These are phyloP conservation scores for Miamiensis avidus DNA, from an alignment of 169 alveolate genomes.

Conservation along the genomic window DNA sequence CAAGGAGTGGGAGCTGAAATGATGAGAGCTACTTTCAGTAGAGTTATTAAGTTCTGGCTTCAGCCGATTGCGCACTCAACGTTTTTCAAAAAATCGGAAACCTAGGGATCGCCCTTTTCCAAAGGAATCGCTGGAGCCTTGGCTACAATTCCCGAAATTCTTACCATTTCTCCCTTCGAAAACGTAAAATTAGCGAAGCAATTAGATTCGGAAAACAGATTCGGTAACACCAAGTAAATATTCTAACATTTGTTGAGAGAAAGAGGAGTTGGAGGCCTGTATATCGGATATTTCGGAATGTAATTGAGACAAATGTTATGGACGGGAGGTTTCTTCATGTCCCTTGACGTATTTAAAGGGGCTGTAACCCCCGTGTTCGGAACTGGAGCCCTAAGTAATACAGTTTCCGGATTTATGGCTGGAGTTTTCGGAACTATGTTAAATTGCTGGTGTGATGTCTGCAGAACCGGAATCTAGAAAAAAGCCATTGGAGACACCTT, in stretches of 20 bases:
- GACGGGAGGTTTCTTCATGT: background rate
- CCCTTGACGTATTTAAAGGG: background rate
- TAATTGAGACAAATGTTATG: background rate
- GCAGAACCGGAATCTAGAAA: constrained; percentile 31
- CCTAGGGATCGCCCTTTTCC: background rate
- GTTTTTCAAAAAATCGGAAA: background rate
- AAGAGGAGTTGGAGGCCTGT: background rate
- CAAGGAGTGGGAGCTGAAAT: constrained; percentile 36
- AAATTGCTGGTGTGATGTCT: constrained; percentile 41
- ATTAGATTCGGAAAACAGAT: background rate
- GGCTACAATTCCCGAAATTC: constrained; percentile 34
- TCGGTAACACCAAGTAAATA: background rate
- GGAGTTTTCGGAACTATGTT: constrained; percentile 30
- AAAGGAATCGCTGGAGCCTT: constrained; percentile 36
- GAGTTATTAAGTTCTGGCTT: constrained; percentile 33
- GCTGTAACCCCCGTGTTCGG: background rate
- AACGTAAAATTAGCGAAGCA: constrained; percentile 20
- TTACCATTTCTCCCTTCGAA: constrained; percentile 24
- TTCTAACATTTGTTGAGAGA: background rate
- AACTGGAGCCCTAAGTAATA: constrained; percentile 1
- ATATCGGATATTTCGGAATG: background rate
- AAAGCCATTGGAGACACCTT: constrained; percentile 28
- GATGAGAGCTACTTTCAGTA: constrained; percentile 20
- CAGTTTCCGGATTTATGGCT: constrained; percentile 29
- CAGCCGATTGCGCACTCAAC: constrained; percentile 27